These are phyloP conservation scores for Penicillium canariense DNA, from an alignment of 495 filamentous ascomycete species.

Conservation along the genomic window DNA sequence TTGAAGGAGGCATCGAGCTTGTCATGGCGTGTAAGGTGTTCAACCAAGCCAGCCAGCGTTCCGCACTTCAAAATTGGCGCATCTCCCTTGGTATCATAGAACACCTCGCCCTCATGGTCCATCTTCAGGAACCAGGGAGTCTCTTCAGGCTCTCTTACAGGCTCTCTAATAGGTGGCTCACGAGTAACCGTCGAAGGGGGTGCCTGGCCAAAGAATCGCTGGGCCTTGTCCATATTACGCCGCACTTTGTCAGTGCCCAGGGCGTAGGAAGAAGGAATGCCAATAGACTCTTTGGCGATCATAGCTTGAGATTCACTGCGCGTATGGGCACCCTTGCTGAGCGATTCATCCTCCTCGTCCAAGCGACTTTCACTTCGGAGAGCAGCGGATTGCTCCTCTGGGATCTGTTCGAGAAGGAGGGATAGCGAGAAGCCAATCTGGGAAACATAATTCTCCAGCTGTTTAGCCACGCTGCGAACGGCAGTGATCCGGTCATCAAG, in stretches of 20 bases:
- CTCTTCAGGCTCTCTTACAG: conserved; percentile 62
- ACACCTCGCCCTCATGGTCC: conserved; percentile 86
- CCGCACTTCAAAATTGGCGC: conserved; percentile 79
- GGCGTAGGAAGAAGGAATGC: conserved; percentile 66
- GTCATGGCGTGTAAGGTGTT: conserved; percentile 93
- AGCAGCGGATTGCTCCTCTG: conserved; percentile 33
- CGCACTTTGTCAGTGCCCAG: conserved; percentile 61
- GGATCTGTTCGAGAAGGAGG: conserved; percentile 77
- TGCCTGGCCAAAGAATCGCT: conserved; percentile 86
- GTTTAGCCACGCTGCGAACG: conserved; percentile 68
- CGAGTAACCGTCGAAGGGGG: conserved; percentile 52
- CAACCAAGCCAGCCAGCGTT: conserved; percentile 85
- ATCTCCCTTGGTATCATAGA: conserved; percentile 77
- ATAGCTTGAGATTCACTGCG: conserved; percentile 38
- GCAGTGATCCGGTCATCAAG: conserved; percentile 84
- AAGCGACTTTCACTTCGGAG: conserved; percentile 38
- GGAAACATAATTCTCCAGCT: conserved; percentile 81
- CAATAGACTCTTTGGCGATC: conserved; percentile 40
- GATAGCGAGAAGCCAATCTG: conserved; percentile 87
- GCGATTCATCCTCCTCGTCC: conserved; percentile 30
- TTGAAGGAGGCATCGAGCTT: conserved; percentile 94
- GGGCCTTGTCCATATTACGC: conserved; percentile 75
- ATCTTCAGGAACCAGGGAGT: conserved; percentile 80
- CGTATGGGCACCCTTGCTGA: conserved; percentile 26
- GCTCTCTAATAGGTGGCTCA: conserved; percentile 43